Percentiles rank a stretch among this genome's conserved stretches.
phyloP scores from a whole-genome alignment of 306 rosid species.

The Crotalaria pallida region DNA sequence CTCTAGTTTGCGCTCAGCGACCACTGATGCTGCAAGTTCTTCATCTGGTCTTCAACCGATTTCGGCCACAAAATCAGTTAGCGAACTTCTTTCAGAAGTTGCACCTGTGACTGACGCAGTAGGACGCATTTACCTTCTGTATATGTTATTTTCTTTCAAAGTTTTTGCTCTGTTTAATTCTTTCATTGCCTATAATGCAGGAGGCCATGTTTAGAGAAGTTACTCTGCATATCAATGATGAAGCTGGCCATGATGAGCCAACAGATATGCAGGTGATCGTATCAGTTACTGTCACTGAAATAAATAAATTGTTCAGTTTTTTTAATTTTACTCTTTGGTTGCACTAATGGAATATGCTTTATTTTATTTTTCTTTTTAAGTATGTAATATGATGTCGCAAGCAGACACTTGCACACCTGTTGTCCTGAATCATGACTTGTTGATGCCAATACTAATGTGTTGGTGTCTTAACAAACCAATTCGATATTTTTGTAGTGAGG shows the following conservation, averaged over 20 bases:
- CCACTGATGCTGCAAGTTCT: constrained; percentile 73
- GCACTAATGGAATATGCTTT: background rate
- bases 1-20: constrained; percentile 62
- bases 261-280: constrained; percentile 59
- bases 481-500: background rate
- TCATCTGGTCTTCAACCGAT: constrained; percentile 73
- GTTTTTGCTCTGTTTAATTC: constrained; percentile 5
- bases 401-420: no score
- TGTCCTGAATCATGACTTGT: no score
- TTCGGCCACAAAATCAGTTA: constrained; percentile 59
- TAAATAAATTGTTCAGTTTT: constrained; percentile 1
- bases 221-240: constrained; percentile 22
- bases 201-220: constrained; percentile 41
- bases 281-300: constrained; percentile 23
- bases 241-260: constrained; percentile 38
- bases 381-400: no score
- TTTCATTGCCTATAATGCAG: constrained; percentile 39
- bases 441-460: no score
- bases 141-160: background rate
- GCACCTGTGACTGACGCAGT: constrained; percentile 46
- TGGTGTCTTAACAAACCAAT: background rate
- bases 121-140: constrained; percentile 22
- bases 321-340: background rate
- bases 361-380: no score
- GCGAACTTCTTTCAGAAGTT: constrained; percentile 67